These are phyloP conservation scores for Cystobasidium slooffiae DNA, from an alignment of 1,284 basidiomycete species.

Conservation along the genomic window DNA sequence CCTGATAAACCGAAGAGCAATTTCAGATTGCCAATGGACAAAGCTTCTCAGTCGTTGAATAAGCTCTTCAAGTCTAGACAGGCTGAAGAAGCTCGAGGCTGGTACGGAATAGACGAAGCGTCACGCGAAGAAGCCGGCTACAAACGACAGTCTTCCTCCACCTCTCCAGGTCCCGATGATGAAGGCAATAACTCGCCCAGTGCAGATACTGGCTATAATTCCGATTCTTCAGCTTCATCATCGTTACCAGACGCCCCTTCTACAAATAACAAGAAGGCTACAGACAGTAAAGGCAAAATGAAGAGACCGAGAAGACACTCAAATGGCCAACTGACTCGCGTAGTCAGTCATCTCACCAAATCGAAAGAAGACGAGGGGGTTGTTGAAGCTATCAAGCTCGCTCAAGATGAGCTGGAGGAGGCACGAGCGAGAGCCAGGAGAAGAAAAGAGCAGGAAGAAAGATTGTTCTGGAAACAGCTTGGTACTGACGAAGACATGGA, in stretches of 20 bases:
- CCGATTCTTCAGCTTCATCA: slow-evolving; percentile 6
- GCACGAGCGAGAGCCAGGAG: not conserved
- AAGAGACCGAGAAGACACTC: slow-evolving; percentile 16
- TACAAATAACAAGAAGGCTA: not conserved
- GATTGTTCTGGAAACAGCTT: slow-evolving; percentile 28
- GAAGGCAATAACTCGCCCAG: not conserved
- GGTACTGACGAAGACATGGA: not conserved
- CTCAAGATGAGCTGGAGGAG: slow-evolving; percentile 17
- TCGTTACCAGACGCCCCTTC: slow-evolving; percentile 3
- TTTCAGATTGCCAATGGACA: slow-evolving; percentile 14
- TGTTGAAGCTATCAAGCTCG: slow-evolving; percentile 25
- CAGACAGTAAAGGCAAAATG: not conserved
- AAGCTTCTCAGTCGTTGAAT: slow-evolving; percentile 19
- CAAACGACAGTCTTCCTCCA: not conserved
- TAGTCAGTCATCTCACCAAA: slow-evolving; percentile 11
- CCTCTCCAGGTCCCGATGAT: not conserved
- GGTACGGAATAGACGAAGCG: slow-evolving; percentile 32
- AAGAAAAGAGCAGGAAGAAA: slow-evolving; percentile 10
- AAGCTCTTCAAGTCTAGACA: slow-evolving; percentile 18
- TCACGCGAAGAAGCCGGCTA: slow-evolving; percentile 9
- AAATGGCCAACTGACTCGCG: slow-evolving; percentile 17
- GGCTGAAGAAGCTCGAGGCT: slow-evolving; percentile 27
- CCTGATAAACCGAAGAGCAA: not conserved
- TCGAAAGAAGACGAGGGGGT: slow-evolving; percentile 10
- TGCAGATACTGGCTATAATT: slow-evolving; percentile 4